Conservation (phyloP, 129 eudicot genomes). For the Pulicaria dysenterica region DNA sequence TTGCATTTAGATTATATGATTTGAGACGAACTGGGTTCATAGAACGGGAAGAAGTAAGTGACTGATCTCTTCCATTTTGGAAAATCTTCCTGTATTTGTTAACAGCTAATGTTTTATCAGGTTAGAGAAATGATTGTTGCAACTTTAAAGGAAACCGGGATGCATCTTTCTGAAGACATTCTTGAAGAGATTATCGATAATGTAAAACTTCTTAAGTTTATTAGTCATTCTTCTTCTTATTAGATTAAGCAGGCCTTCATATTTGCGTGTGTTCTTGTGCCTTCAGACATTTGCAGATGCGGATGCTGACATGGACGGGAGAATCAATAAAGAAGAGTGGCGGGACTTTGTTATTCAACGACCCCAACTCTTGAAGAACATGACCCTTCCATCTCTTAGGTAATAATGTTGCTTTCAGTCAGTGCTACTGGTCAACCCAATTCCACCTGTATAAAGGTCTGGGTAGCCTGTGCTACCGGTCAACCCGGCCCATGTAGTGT, state of each 20-base stretch:
- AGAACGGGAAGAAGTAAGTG: constrained; percentile 55
- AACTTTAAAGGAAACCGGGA: constrained; percentile 52
- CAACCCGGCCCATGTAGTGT: too few species aligned
- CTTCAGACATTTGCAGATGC: constrained; percentile 60
- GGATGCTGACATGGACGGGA: constrained; percentile 57
- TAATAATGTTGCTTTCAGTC: constrained; percentile 23
- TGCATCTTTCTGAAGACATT: constrained; percentile 48
- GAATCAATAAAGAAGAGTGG: constrained; percentile 65
- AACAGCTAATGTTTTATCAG: constrained; percentile 26
- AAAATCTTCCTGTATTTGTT: neutral
- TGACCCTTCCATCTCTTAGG: constrained; percentile 66
- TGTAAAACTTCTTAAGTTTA: constrained; percentile 29
- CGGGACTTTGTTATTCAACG: constrained; percentile 47
- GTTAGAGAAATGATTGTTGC: constrained; percentile 59
- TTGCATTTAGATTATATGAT: constrained; percentile 61
- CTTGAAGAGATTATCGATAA: constrained; percentile 55
- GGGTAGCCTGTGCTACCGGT: too few species aligned
- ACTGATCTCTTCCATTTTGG: neutral
- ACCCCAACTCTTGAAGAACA: constrained; percentile 66
- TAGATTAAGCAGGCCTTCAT: constrained; percentile 1
- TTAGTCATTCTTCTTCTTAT: constrained; percentile 12
- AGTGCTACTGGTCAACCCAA: too few species aligned
- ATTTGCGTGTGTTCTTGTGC: constrained; percentile 7
- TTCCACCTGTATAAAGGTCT: too few species aligned
- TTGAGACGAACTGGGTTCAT: constrained; percentile 62